These are phyloP conservation scores for Penium margaritaceum DNA, from an alignment of 139 green algal species.

Conservation along the genomic window DNA sequence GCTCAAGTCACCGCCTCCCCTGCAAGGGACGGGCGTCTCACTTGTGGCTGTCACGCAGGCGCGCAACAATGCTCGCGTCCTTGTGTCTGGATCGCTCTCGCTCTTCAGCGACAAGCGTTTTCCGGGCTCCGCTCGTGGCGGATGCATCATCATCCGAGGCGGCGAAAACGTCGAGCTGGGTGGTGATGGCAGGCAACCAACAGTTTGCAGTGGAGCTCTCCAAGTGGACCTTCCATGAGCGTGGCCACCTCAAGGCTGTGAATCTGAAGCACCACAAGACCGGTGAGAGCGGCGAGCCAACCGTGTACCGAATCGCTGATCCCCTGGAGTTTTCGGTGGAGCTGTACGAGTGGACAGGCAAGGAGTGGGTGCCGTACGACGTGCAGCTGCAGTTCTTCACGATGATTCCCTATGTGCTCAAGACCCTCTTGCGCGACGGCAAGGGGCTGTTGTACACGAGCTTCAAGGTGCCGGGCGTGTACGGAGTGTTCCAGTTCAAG, in stretches of 20 bases:
- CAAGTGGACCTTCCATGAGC: conserved; percentile 71
- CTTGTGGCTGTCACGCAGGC: conserved; percentile 63
- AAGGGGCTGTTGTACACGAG: conserved; percentile 44
- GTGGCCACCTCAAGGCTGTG: conserved; percentile 58
- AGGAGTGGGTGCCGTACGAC: conserved; percentile 63
- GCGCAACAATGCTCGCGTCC: conserved; percentile 75
- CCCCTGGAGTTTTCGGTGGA: conserved; percentile 66
- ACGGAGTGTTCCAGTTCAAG: conserved; percentile 96
- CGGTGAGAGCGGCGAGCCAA: conserved; percentile 34
- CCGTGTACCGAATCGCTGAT: conserved; percentile 61
- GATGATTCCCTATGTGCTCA: conserved; percentile 84
- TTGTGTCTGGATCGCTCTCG: conserved; percentile 70
- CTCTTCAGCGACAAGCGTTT: conserved; percentile 75
- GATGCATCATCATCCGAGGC: too few species aligned
- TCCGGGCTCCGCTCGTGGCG: too few species aligned
- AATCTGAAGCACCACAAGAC: conserved; percentile 38
- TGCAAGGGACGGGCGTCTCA: conserved; percentile 48
- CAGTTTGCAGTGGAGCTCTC: conserved; percentile 58
- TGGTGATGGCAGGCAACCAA: conserved; percentile 56
- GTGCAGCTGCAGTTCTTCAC: conserved; percentile 89
- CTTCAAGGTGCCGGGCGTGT: conserved; percentile 80
- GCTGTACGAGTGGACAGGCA: conserved; percentile 59
- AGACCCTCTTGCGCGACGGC: conserved; percentile 59
- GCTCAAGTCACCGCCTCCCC: conserved; percentile 21
- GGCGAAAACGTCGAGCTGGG: neutral